These are phyloP conservation scores for Ogataea sp. DNA, from an alignment of 805 yeast genomes.

Conservation along the genomic window DNA sequence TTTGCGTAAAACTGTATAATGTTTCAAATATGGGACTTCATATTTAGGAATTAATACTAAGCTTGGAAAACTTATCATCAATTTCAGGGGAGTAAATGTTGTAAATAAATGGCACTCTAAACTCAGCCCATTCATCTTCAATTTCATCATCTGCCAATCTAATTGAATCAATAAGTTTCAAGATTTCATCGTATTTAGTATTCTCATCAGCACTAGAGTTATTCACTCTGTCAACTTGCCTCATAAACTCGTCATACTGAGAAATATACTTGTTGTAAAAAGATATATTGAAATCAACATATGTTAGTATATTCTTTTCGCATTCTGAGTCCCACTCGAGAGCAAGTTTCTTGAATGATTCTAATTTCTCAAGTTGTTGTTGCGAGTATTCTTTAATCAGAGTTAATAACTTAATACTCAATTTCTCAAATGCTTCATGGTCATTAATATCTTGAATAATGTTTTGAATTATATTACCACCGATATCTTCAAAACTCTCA, in stretches of 20 bases:
- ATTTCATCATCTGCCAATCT: not conserved
- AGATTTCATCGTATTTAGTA: not conserved
- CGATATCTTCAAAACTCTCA: conserved; percentile 18
- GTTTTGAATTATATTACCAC: conserved; percentile 6
- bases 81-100: not conserved
- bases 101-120: not conserved
- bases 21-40: no score
- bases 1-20: no score
- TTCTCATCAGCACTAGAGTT: no score
- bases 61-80: not conserved
- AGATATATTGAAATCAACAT: conserved; percentile 12
- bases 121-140: not conserved
- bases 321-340: conserved; percentile 9
- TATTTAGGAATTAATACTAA: not conserved
- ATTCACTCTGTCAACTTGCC: not conserved
- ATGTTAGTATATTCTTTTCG: conserved; percentile 8
- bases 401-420: conserved; percentile 7
- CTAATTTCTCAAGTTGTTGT: conserved; percentile 5
- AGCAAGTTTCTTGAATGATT: conserved; percentile 7
- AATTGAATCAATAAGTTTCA: not conserved
- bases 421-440: conserved; percentile 7
- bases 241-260: conserved; percentile 1
- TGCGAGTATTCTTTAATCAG: conserved; percentile 8
- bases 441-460: conserved; percentile 7
- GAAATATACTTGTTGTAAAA: conserved; percentile 7